Percentiles rank a stretch among this genome's conserved stretches.
These are phyloP conservation scores for Penicillium parvum DNA, from an alignment of 495 filamentous ascomycete species.

Conservation along the genomic window DNA sequence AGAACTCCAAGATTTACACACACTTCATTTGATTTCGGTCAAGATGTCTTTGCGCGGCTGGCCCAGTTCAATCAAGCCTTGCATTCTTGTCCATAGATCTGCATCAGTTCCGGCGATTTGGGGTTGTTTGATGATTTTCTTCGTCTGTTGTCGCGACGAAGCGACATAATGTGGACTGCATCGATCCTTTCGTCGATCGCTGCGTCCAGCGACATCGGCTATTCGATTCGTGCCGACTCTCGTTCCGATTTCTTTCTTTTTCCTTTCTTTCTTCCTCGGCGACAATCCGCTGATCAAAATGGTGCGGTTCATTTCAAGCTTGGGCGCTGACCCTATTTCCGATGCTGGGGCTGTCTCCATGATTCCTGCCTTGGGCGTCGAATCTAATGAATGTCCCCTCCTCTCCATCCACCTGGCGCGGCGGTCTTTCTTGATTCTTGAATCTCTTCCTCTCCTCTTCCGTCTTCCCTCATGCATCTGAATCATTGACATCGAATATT, in stretches of 20 bases:
- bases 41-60: conserved; percentile 24
- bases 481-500: conserved; percentile 31
- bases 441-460: conserved; percentile 11
- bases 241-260: conserved; percentile 4
- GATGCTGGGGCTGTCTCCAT: conserved; percentile 1
- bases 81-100: conserved; percentile 30
- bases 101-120: conserved; percentile 27
- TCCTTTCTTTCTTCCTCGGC: not conserved
- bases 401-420: conserved; percentile 11
- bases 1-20: conserved; percentile 96
- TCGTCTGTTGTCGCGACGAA: not conserved
- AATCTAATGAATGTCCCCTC: conserved; percentile 26
- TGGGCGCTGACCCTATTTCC: conserved; percentile 5
- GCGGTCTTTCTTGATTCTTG: conserved; percentile 20
- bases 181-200: not conserved
- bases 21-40: conserved; percentile 80
- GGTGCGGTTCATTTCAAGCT: conserved; percentile 14
- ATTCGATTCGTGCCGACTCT: conserved; percentile 2
- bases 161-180: not conserved
- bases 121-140: conserved; percentile 19
- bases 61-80: conserved; percentile 6
- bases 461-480: conserved; percentile 28
- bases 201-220: not conserved
- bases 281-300: conserved; percentile 10
- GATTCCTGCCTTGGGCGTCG: conserved; percentile 11